These are phyloP conservation scores for Nephelium lappaceum DNA, from an alignment of 345 rosid genomes.

Conservation along the genomic window DNA sequence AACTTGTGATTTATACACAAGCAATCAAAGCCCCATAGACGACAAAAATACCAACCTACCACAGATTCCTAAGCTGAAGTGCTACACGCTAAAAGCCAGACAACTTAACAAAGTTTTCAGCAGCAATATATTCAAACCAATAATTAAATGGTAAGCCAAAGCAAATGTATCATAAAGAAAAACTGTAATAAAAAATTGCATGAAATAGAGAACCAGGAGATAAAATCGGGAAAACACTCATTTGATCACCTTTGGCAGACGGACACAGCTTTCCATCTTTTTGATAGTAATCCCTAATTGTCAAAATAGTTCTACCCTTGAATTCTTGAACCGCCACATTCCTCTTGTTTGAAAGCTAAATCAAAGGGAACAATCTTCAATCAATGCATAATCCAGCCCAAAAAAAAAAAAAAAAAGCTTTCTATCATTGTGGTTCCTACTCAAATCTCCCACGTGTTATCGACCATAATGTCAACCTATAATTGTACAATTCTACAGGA, in stretches of 20 bases:
- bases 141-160: not conserved
- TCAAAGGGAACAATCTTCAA: constrained; percentile 18
- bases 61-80: not conserved
- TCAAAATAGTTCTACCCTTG: constrained; percentile 49
- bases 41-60: not conserved
- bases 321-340: constrained; percentile 48
- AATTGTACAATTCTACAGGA: no score
- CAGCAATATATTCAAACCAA: not conserved
- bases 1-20: no score
- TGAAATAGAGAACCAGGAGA: not conserved
- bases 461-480: not conserved
- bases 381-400: not conserved
- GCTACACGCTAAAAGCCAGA: not conserved
- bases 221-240: not conserved
- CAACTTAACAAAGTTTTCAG: not conserved
- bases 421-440: not conserved
- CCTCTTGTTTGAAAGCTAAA: constrained; percentile 64
- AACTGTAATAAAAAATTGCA: not conserved
- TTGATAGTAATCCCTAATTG: constrained; percentile 51
- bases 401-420: not conserved
- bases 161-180: not conserved
- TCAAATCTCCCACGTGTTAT: not conserved
- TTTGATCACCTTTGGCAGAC: constrained; percentile 47
- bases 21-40: no score
- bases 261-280: constrained; percentile 52